A percentile compares a stretch with the other conserved stretches of the same genome.
Conservation (phyloP, 306 rosid species). For the Vigna reflexopilosa region DNA sequence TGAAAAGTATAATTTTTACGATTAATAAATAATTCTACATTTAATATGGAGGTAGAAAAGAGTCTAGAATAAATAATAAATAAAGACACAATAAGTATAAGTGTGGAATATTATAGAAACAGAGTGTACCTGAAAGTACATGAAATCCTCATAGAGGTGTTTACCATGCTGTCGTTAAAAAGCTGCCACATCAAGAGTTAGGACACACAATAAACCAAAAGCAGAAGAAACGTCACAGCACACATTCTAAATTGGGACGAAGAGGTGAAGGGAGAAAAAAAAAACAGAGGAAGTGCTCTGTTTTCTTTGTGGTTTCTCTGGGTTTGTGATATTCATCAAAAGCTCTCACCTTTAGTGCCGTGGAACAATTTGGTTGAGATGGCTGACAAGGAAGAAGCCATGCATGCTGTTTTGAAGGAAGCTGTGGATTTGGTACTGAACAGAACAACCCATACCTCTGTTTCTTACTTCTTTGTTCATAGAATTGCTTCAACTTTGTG, state of each 20-base stretch:
- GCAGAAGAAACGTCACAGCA: background rate
- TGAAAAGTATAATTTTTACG: background rate
- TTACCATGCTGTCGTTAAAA: background rate
- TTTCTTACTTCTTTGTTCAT: background rate
- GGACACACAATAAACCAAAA: constrained; percentile 16
- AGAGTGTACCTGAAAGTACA: constrained; percentile 47
- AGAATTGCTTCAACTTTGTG: background rate
- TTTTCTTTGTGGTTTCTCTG: constrained; percentile 21
- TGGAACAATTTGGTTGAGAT: constrained; percentile 36
- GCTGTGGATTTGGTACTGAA: constrained; percentile 79
- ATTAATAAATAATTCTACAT: background rate
- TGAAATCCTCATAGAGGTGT: constrained; percentile 41
- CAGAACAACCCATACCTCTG: constrained; percentile 40
- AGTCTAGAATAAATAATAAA: background rate
- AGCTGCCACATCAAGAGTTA: constrained; percentile 38
- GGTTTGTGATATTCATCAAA: background rate
- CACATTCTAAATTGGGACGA: background rate
- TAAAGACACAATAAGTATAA: background rate
- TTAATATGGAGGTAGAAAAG: background rate
- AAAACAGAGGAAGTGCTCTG: constrained; percentile 20
- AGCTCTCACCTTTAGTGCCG: background rate
- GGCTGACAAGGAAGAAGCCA: constrained; percentile 59
- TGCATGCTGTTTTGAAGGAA: constrained; percentile 79
- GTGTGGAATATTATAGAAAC: constrained; percentile 20
- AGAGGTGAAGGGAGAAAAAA: background rate